Evolutionary conservation across 495 filamentous ascomycete species (phyloP), one percentile per base, ranked within the genome.

Genomic region (Neurospora terricola): DNA sequence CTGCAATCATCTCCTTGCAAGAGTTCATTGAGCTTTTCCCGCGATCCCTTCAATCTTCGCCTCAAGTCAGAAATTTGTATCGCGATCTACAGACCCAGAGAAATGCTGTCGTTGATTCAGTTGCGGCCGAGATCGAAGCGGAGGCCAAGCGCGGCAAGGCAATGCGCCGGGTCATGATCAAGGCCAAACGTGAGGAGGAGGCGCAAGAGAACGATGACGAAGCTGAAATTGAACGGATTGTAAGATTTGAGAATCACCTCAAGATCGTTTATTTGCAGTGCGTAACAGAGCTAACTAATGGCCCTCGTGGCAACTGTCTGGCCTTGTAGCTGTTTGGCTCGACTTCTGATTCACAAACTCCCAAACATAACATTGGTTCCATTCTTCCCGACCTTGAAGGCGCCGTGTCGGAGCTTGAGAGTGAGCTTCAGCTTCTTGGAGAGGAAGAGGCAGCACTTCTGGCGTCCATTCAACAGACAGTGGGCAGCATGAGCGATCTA

Each of bases 21-120:
- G 87, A 93, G 74, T 96, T 96, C 83, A 89, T 88, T 38, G 86
- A 90, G 37, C 83, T 96, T 43, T 96, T 97, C 74, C 93, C 94
- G 3, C 88, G 85, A 62, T 81, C 88, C 5, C 84, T 91, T 72
- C 91, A 90, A 71, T 83, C 86, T 40, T 91, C 92, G 54, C 90
- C 93, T 0, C 90, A 92, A 73, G 87, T 96, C 72, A 87, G 87
- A 72, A 83, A 85, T 5, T 83, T 97, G n/a, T 97, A 96, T 76
- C 88, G 91, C 12, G 92, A 95, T 80, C 84, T 96, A 14, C 91
- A 94, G 76, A 86, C 89, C 68, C 86, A 91, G 73, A 87, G 93
- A 21, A 88, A 90, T 72, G 86, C 89, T 59, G 84, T 92, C 48
- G 87, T 91, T 73, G 90, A 94, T 75, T 81, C 82, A 14, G 89